Base-by-base conservation (phyloP, 2,329 filamentous ascomycete species). In the Fusarium citri region DNA sequence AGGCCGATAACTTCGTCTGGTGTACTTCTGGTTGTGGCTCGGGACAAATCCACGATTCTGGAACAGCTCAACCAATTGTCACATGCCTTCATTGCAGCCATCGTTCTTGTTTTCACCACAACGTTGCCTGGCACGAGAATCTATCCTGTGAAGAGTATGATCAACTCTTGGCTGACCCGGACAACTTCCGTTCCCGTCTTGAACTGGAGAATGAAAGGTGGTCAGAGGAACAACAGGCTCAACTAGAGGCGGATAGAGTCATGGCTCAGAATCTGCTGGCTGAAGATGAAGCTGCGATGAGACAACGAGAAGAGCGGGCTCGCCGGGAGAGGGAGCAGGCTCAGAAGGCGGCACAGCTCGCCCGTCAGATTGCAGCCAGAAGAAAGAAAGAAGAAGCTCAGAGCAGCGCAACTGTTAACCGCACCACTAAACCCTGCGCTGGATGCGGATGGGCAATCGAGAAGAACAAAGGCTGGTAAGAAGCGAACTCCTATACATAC, bases 21-120 rank as follows among this genome's bases (percentile, higher is more conserved):
- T 90, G 87, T 68, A 81, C 86, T 2, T 77, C 84, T 0, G 79
- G 78, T 4, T 90, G 88, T 69, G 80, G 78, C 11, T 83, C 80
- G 2, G 87, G 87, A 0, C 86, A 89, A 66, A 78, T 87, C 4
- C 86, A 88, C 48, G 78, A 80, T 3, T 79, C 75, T 6, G 82
- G 82, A 18, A 58, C 69, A 2, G 72, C 71, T 3, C 78, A 80
- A 6, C 81, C 84, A 0, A 83, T 82, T 20, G 80, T 84, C 41
- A 79, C 76, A 18, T 84, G 84, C 72, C 69, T 77, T 45, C 67
- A 74, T 43, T 84, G 84, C 59, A 58, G 60, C 6, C 78, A 79
- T 28, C 79, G 79, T 14, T 82, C 80, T 4, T 86, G 84, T 69
- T 83, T 82, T 59, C 76, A 74, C 1, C 83, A 85, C 65, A 76